phyloP scores from a whole-genome alignment of 768 basidiomycete species.

The Peribolospora kevripleyi region DNA sequence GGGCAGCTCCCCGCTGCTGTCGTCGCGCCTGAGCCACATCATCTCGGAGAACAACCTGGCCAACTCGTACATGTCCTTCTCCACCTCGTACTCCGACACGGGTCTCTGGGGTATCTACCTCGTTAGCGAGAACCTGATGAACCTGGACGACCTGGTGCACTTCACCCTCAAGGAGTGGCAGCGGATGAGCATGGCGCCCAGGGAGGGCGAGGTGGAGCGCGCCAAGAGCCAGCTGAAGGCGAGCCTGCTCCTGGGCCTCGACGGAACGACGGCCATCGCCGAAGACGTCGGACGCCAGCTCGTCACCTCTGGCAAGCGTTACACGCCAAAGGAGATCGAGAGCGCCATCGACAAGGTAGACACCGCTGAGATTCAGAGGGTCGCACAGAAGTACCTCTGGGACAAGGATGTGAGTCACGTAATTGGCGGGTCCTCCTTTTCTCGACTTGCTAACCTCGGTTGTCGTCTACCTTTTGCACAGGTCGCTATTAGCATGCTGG shows the following conservation, averaged over 20 bases:
- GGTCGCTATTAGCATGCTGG: conserved; percentile 14
- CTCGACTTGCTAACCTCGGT: background rate
- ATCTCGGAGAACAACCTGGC: conserved; percentile 83
- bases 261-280: conserved; percentile 87
- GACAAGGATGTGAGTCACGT: conserved; percentile 55
- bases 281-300: conserved; percentile 98
- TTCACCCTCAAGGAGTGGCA: conserved; percentile 92
- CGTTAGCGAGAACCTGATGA: conserved; percentile 76
- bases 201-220: conserved; percentile 69
- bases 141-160: conserved; percentile 79
- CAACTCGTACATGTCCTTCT: conserved; percentile 98
- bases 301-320: conserved; percentile 70
- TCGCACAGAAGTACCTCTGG: conserved; percentile 91
- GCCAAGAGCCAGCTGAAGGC: conserved; percentile 98
- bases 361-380: conserved; percentile 67
- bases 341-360: conserved; percentile 71
- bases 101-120: conserved; percentile 98
- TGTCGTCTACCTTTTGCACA: conserved; percentile 2
- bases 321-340: conserved; percentile 85
- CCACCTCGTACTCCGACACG: conserved; percentile 92
- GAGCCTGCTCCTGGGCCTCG: conserved; percentile 60
- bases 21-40: conserved; percentile 73
- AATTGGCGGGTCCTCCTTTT: background rate
- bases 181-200: conserved; percentile 70
- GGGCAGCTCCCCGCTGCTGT: conserved; percentile 67